Conservation (phyloP, 805 yeast species). For the Sungouiozyma intestinalis region DNA sequence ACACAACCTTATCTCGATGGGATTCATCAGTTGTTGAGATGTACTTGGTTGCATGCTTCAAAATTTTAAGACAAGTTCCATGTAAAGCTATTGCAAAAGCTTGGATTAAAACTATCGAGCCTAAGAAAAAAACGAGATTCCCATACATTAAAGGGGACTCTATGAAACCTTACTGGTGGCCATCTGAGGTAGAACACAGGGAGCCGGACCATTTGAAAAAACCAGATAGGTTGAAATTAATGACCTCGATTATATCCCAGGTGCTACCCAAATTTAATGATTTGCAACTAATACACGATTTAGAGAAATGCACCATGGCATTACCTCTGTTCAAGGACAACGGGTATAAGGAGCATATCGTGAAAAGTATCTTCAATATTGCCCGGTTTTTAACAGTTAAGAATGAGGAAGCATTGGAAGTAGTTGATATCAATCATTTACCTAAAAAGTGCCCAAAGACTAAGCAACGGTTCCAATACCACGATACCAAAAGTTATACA, state of each 20-base stretch:
- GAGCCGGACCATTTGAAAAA: constrained; percentile 70
- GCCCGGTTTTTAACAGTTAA: constrained; percentile 15
- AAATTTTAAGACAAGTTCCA: constrained; percentile 37
- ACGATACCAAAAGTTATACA: background rate
- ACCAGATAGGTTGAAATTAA: constrained; percentile 41
- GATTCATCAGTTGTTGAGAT: background rate
- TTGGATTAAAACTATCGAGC: constrained; percentile 60
- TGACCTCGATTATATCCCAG: constrained; percentile 31
- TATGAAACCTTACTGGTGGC: constrained; percentile 67
- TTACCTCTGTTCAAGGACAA: constrained; percentile 12
- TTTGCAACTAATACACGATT: constrained; percentile 8
- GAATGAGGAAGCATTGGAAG: background rate
- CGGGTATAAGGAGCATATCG: constrained; percentile 5
- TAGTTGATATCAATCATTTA: background rate
- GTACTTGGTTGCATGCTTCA: constrained; percentile 19
- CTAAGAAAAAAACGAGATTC: constrained; percentile 48
- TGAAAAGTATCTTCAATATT: constrained; percentile 13
- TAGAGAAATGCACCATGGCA: constrained; percentile 10
- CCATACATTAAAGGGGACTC: constrained; percentile 49
- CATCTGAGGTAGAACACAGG: constrained; percentile 41
- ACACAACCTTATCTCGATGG: background rate
- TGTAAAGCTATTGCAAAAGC: constrained; percentile 56
- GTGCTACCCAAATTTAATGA: constrained; percentile 12
- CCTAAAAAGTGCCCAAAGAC: background rate
- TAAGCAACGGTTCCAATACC: background rate